Percentiles rank a stretch among this genome's conserved stretches.
These are phyloP conservation scores for Talaromyces sp. DNA, from an alignment of 2,329 filamentous ascomycete genomes.

Conservation along the genomic window DNA sequence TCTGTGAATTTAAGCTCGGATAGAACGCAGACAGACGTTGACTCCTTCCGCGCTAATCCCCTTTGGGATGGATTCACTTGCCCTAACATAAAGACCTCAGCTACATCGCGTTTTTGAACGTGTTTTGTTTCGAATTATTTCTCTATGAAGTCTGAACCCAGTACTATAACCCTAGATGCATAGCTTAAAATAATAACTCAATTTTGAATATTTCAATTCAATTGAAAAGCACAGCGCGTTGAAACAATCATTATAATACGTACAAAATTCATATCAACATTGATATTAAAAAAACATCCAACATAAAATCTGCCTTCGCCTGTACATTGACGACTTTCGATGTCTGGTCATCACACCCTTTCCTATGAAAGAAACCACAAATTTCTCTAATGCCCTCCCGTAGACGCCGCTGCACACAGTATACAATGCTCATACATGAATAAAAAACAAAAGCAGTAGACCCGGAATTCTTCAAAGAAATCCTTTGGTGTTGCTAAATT, in stretches of 20 bases:
- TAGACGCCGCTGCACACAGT: not conserved
- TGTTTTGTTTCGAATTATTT: not conserved
- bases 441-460: not conserved
- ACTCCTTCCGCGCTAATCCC: not conserved
- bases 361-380: not conserved
- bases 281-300: not conserved
- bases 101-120: not conserved
- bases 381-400: not conserved
- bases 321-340: not conserved
- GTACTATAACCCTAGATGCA: not conserved
- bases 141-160: not conserved
- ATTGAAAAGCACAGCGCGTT: not conserved
- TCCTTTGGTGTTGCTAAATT: conserved; percentile 73
- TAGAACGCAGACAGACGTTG: not conserved
- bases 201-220: not conserved
- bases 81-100: not conserved
- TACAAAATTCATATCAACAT: conserved; percentile 1
- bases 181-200: not conserved
- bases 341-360: not conserved
- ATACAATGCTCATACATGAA: not conserved
- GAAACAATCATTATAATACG: not conserved
- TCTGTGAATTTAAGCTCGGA: not conserved
- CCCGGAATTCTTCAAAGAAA: conserved; percentile 52
- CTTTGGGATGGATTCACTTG: not conserved
- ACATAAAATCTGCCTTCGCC: not conserved